Base-by-base conservation (phyloP, 805 yeast genomes). In the Danielia oregonensis region DNA sequence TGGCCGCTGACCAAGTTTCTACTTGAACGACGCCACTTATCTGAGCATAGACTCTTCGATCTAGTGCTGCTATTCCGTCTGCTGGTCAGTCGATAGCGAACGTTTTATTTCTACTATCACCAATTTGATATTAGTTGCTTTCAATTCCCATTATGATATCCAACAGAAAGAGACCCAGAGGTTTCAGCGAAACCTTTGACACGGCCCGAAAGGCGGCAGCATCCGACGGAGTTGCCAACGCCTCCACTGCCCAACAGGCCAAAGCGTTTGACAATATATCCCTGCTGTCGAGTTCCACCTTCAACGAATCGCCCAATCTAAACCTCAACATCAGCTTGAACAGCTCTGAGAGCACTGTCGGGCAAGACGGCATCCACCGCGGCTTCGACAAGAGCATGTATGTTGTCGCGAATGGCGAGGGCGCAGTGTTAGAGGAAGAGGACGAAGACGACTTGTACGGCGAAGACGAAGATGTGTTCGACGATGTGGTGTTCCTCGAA, bases 141-240 rank as follows among this genome's bases (percentile, higher is more conserved):
- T 19, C 22, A 19, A 6, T 19, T 19, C 22, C 22, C 22, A 19
- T 19, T 19, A 9, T 65, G 37, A 61, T 65, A 16, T 52, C 66
- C 19, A 67, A 67, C 41, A 50, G 73, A 46, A 67, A 67, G 39
- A 51, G 73, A 40, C 73, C 73, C 15, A 57, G 73, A 44, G 71
- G 71, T 17, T 64, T 67, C 39, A 62, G 70, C 40, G 71, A 61
- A 32, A 51, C 61, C n/a, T 61, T 63, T 37, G 63, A 54, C 35
- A 39, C 17, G 19, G 37, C 48, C 10, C 37, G 48, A 15, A 46
- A 44, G 19, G 32, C 47, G 1, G 42, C 36, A 4, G 42, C 49
- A 9, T 37, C 24, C 6, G 49, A 44, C 12, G 30, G 26, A 7
- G 24, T 37, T 5, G 30, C 28, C 23, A 28, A 15, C 8, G 13